phyloP scores from a whole-genome alignment of 2,329 filamentous ascomycete genomes.

The Penicillium sp. region DNA sequence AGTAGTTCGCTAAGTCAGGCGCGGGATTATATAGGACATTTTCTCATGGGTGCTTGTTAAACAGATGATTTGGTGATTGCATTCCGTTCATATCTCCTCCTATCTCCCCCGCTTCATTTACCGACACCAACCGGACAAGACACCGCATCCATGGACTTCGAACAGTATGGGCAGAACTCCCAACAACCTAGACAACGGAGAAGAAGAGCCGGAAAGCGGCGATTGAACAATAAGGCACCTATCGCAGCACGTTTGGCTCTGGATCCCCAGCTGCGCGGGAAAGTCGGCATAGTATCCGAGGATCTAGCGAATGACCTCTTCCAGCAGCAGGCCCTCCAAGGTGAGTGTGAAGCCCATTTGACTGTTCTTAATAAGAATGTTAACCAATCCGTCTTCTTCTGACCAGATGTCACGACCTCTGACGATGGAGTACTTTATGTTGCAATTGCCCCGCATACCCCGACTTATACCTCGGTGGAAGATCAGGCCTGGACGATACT shows the following conservation, averaged over 20 bases:
- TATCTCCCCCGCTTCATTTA: conserved; percentile 12
- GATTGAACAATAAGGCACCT: conserved; percentile 64
- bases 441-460: conserved; percentile 49
- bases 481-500: conserved; percentile 81
- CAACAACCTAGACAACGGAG: conserved; percentile 54
- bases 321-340: conserved; percentile 58
- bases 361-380: background rate
- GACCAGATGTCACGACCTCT: conserved; percentile 21
- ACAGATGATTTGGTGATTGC: conserved; percentile 21
- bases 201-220: conserved; percentile 47
- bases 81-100: conserved; percentile 1
- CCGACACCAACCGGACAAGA: conserved; percentile 24
- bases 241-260: conserved; percentile 78
- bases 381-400: conserved; percentile 5
- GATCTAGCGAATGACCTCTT: conserved; percentile 80
- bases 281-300: conserved; percentile 81
- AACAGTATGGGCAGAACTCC: conserved; percentile 38
- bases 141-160: conserved; percentile 44
- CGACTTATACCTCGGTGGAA: conserved; percentile 48
- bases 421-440: conserved; percentile 43
- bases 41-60: conserved; percentile 7
- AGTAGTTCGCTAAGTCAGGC: conserved; percentile 1
- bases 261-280: conserved; percentile 80
- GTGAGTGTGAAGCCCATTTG: conserved; percentile 33
- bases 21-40: conserved; percentile 3